Percentiles rank a stretch among this genome's conserved stretches.
Conservation (phyloP, 768 basidiomycete genomes). For the Amanita brunnescens region DNA sequence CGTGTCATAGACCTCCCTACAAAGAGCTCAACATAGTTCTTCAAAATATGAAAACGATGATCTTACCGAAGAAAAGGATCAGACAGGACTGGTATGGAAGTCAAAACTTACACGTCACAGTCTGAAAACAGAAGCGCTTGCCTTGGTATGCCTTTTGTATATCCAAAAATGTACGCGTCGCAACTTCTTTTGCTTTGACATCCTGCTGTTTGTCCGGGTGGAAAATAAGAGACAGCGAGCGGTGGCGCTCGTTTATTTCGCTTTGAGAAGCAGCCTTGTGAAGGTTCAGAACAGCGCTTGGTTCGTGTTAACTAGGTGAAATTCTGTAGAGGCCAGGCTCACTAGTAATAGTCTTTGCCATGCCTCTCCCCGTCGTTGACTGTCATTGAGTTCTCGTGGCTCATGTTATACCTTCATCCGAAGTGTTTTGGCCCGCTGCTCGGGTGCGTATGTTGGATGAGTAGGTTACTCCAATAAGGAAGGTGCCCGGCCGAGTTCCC, state of each 20-base stretch:
- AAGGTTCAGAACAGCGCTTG: constrained; percentile 64
- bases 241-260: constrained; percentile 71
- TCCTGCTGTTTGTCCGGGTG: constrained; percentile 81
- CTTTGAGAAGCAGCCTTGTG: constrained; percentile 50
- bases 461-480: background rate
- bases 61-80: constrained; percentile 60
- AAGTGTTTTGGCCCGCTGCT: background rate
- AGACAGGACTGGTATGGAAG: constrained; percentile 44
- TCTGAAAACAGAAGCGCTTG: constrained; percentile 17
- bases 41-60: background rate
- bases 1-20: constrained; percentile 68
- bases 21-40: constrained; percentile 4
- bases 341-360: constrained; percentile 13
- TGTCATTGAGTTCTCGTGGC: background rate
- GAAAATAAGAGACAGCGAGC: constrained; percentile 63
- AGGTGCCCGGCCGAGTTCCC: background rate
- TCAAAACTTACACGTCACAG: constrained; percentile 2
- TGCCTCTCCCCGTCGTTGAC: background rate
- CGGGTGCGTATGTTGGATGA: no score
- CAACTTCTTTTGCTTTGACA: constrained; percentile 44
- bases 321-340: constrained; percentile 3
- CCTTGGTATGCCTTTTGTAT: constrained; percentile 83
- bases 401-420: constrained; percentile 3
- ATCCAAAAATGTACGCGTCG: constrained; percentile 60
- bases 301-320: constrained; percentile 6